A percentile compares a stretch with the other conserved stretches of the same genome.
Conservation (phyloP, 1,284 basidiomycete species). For the Baeospora myosura region DNA sequence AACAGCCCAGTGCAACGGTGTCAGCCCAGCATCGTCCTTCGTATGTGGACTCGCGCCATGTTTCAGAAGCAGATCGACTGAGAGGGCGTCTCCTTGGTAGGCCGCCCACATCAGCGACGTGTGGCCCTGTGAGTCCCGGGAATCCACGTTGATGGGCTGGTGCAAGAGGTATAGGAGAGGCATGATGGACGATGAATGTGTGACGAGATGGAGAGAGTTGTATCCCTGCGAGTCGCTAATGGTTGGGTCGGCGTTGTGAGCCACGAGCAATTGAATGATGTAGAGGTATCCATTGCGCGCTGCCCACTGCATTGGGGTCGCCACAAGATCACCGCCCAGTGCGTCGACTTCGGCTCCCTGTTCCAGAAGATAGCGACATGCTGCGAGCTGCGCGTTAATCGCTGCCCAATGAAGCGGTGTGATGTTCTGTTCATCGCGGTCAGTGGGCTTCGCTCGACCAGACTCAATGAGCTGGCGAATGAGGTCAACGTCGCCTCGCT, state of each 20-base stretch:
- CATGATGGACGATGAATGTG: conserved; percentile 93
- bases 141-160: conserved; percentile 84
- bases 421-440: conserved; percentile 85
- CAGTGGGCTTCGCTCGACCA: conserved; percentile 67
- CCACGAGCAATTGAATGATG: conserved; percentile 85
- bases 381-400: conserved; percentile 81
- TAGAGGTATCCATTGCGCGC: conserved; percentile 94
- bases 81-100: conserved; percentile 96
- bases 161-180: conserved; percentile 89
- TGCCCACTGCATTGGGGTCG: conserved; percentile 97
- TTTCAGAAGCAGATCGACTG: conserved; percentile 84
- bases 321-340: conserved; percentile 89
- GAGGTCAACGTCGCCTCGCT: conserved; percentile 74
- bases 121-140: conserved; percentile 86
- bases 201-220: conserved; percentile 91
- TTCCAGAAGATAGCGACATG: conserved; percentile 79
- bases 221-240: conserved; percentile 92
- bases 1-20: conserved; percentile 98
- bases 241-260: conserved; percentile 87
- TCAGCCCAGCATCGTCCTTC: conserved; percentile 77
- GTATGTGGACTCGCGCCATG: conserved; percentile 79
- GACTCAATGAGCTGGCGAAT: conserved; percentile 69
- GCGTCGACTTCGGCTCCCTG: conserved; percentile 95
- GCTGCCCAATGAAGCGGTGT: conserved; percentile 97
- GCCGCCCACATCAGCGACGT: conserved; percentile 99